Base-by-base conservation (phyloP, 306 rosid species). In the Sicyos edulis region DNA sequence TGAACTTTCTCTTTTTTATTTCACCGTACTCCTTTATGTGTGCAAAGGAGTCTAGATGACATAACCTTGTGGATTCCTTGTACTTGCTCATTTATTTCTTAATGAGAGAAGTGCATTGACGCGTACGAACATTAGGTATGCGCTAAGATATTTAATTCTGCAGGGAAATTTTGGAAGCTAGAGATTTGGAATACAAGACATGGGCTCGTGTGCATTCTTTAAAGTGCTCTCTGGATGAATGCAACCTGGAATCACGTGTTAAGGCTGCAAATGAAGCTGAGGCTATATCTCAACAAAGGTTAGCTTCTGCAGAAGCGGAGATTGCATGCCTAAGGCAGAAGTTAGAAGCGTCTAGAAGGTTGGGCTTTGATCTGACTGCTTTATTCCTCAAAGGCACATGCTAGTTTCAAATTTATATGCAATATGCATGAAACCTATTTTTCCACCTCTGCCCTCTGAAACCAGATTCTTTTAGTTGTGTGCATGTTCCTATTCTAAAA, bases 231-330 rank as follows among this genome's bases (percentile, higher is more conserved):
- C 96, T 95, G 71, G 96, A 91, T 58, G 99, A 95, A 77, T 90
- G 76, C 83, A 82, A 71, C 68, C 86, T 95, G 79, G 99, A 95
- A 84, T 77, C 81, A 72, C 95, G 92, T 73, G 99, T 95, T 70
- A 95, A 91, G 82, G 85, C 61, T n/a, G 99, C 99, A 74, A 95
- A 74, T 85, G 96, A 95, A 82, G 91, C 96, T 51, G 99, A 95
- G 85, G 97, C 96, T 73, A 79, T 82, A 80, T 87, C 99, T 60
- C 95, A 91, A 73, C 95, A 89, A 73, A 95, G 85, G 82, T 86
- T 95, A 24, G 99, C 96, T 86, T 92, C 96, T 78, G 96, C 89
- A 32, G 99, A 95, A 85, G 96, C 96, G 75, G 97, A 87, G 85
- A 85, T 91, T 76, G 95, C 86, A 44, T 86, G 86, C 63, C 78